Evolutionary conservation across 257 asterid genomes (phyloP).

Genomic region (Penstemon barbatus): DNA sequence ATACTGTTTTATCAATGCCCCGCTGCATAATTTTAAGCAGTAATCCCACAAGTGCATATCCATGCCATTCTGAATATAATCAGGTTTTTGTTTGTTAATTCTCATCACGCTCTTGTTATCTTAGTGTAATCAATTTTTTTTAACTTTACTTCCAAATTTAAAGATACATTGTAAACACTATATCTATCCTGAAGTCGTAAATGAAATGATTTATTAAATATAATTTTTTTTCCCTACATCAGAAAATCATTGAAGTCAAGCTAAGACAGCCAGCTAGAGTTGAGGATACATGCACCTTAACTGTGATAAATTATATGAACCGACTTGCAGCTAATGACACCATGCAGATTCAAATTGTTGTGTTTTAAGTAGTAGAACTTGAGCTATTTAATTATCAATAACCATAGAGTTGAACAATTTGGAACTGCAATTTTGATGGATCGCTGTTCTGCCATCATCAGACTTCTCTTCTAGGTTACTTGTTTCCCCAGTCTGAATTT

Average conservation of each 20-base stretch:
- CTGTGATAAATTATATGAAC: background rate
- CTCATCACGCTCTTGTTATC: background rate
- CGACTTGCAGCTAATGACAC: conserved; percentile 17
- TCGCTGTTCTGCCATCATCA: background rate
- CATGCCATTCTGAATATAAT: background rate
- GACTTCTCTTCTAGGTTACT: conserved; percentile 6
- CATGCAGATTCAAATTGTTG: conserved; percentile 1
- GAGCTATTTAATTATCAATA: background rate
- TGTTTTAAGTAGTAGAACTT: conserved; percentile 5
- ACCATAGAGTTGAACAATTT: no score
- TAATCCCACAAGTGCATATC: conserved; percentile 4
- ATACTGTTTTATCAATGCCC: background rate
- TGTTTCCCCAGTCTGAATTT: conserved; percentile 15
- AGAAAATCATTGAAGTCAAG: conserved; percentile 18
- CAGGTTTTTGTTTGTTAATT: background rate
- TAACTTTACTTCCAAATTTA: background rate
- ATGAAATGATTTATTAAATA: conserved; percentile 3
- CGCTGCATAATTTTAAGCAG: background rate
- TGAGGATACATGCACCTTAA: conserved; percentile 2
- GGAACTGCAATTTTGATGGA: background rate
- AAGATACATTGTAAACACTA: background rate
- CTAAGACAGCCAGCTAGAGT: conserved; percentile 21
- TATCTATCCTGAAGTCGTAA: background rate
- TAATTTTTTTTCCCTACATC: conserved; percentile 11
- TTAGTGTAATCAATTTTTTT: background rate